Evolutionary conservation across 2,329 filamentous ascomycete species (phyloP), one percentile per base, ranked within the genome.

Genomic region (Aspergillus clavatus): DNA sequence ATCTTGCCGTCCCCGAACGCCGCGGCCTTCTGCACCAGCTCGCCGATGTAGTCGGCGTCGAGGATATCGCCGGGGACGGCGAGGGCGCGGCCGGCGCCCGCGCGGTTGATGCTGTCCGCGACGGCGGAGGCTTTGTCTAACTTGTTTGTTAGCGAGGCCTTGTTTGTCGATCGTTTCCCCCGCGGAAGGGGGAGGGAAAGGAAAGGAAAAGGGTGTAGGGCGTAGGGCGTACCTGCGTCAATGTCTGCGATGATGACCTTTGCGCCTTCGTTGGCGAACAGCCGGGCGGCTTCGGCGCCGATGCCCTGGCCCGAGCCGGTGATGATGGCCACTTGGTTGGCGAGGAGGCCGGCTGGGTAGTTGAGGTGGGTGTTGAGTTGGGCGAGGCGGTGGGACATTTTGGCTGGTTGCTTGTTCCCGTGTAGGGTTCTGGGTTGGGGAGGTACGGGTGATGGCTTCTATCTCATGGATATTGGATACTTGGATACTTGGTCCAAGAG

Each of bases 241-340:
- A 95, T 88, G 69, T 95, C 89, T 19, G 87, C 84, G 37, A 95
- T 75, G 8, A 95, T 74, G 0, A 95, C 88, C 63, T 84, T 89
- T 12, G 89, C 88, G 19, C 89, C 89, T 68, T 95, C 88, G 48
- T 89, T 91, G 10, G 87, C 88, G 60, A 95, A 94, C 3, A 94
- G 71, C 7, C 83, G 77, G 6, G 89, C 89, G 24, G 84, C 78
- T 70, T 95, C 89, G 22, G 88, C 89, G 19, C 89, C 89, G 64
- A 95, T 95, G 48, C 89, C 89, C 66, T 94, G 88, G 7, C 87
- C 88, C 14, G 83, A 82, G 36, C 89, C 88, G 2, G 89, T 95
- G 65, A 95, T 85, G 66, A 95, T 94, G 60, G 89, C 89, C 12
- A 86, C 81, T 65, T 95, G 88, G 42, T 85, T 86, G 23, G 79